phyloP scores from a whole-genome alignment of 164 flowering plant genomes.

The Taxillus chinensis region DNA sequence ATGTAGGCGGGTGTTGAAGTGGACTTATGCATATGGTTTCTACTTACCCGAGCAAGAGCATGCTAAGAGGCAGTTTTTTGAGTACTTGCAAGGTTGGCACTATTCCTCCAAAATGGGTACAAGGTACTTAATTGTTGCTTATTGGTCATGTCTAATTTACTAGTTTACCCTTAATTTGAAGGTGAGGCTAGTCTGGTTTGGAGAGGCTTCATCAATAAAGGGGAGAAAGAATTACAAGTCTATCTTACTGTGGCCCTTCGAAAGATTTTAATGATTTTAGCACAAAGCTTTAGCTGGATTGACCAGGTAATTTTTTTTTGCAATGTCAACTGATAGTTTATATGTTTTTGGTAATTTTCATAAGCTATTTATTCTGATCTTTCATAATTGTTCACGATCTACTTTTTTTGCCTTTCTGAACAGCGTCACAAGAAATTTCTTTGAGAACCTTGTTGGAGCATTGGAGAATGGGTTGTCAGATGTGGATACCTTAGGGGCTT shows the following conservation, averaged over 20 bases:
- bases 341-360: not conserved
- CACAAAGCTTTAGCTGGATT: conserved; percentile 36
- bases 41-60: conserved; percentile 66
- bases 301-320: conserved; percentile 26
- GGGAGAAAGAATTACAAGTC: conserved; percentile 31
- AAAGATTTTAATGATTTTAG: conserved; percentile 38
- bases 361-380: no score
- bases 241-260: conserved; percentile 29
- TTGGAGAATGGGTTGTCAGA: not conserved
- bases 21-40: conserved; percentile 92
- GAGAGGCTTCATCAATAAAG: conserved; percentile 68
- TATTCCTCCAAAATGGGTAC: not conserved
- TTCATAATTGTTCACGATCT: not conserved
- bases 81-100: conserved; percentile 66
- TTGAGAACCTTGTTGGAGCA: not conserved
- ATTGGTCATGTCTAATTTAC: no score
- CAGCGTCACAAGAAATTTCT: not conserved
- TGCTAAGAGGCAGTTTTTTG: conserved; percentile 72
- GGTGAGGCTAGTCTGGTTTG: conserved; percentile 71
- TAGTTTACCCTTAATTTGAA: conserved; percentile 6
- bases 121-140: no score
- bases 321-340: not conserved
- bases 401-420: not conserved
- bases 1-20: conserved; percentile 81
- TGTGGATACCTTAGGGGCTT: not conserved